A percentile compares a stretch with the other conserved stretches of the same genome.
Conservation (phyloP, 345 rosid species). For the Eutrema yunnanense region DNA sequence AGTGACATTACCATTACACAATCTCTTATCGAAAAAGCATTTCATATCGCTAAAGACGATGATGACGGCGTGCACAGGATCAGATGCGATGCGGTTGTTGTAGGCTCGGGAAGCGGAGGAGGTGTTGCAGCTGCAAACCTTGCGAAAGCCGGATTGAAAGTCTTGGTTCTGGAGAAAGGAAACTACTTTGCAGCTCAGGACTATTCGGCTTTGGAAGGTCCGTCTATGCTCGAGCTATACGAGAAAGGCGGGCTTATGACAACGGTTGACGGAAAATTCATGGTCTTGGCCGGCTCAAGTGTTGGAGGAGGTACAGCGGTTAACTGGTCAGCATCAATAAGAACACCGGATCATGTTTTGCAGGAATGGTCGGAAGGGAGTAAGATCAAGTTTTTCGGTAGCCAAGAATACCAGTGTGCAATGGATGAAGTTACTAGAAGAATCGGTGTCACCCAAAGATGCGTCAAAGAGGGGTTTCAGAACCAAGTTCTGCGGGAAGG, state of each 20-base stretch:
- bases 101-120: slow-evolving; percentile 60
- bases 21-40: slow-evolving; percentile 32
- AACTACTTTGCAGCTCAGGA: slow-evolving; percentile 43
- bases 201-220: slow-evolving; percentile 47
- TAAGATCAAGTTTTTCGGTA: slow-evolving; percentile 39
- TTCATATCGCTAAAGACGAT: slow-evolving; percentile 34
- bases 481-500: slow-evolving; percentile 53
- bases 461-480: slow-evolving; percentile 42
- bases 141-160: slow-evolving; percentile 46
- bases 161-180: slow-evolving; percentile 54
- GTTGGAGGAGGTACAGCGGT: slow-evolving; percentile 59
- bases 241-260: slow-evolving; percentile 38
- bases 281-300: slow-evolving; percentile 46
- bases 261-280: slow-evolving; percentile 28
- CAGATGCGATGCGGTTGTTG: slow-evolving; percentile 48
- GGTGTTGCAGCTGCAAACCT: slow-evolving; percentile 59
- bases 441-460: slow-evolving; percentile 40
- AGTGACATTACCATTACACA: slow-evolving; percentile 26
- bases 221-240: slow-evolving; percentile 41
- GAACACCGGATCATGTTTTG: slow-evolving; percentile 37
- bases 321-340: slow-evolving; percentile 57
- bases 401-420: slow-evolving; percentile 40
- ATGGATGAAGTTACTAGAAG: slow-evolving; percentile 43
- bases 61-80: slow-evolving; percentile 25
- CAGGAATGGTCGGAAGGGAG: slow-evolving; percentile 43